Base-by-base conservation (phyloP, 2,329 filamentous ascomycete genomes). In the Botrytis squamosa region DNA sequence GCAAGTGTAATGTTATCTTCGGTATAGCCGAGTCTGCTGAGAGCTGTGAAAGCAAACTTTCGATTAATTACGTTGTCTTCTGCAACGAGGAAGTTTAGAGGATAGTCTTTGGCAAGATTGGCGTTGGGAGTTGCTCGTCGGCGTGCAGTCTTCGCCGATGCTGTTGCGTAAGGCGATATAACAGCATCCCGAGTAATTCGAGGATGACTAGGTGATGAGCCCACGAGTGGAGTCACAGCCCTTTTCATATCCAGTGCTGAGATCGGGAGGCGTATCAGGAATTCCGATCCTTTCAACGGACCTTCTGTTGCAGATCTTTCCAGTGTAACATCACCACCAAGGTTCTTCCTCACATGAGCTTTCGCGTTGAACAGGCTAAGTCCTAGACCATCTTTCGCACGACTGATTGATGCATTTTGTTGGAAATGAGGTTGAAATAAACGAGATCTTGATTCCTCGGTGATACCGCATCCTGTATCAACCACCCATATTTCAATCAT, bases 11-110 rank as follows among this genome's bases (percentile, higher is more conserved):
- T 86, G 63, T 78, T 75, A 2, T 74, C 16, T 72, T 86, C 85
- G 42, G 83, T 84, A 80, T 93, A 93, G 20, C 91, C 91, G 22
- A 93, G 86, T 77, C 91, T 91, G 36, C 84, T 84, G 12, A 93
- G 86, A 87, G 92, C 92, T 77, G 84, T 89, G 42, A 91, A 86
- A 25, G 92, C 84, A 0, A 93, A 86, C 64, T 88, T 89, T 72
- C 91, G 88, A 78, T 93, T 92, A 81, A 93, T 91, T 75, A 87
- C 87, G 81, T 93, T 93, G 81, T 93, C 91, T 82, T 93, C 91
- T 6, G 90, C 91, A 2, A 93, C 88, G 4, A 93, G 85, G 76
- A 93, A 90, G 16, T 87, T 91, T 14, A 93, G 84, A 1, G 91
- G 91, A 74, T 88, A 85, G 77, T 88, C 88, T 65, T 83, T 82